A percentile compares a stretch with the other conserved stretches of the same genome.
These are phyloP conservation scores for Massariosphaeria phaeospora DNA, from an alignment of 495 filamentous ascomycete species.

Conservation along the genomic window DNA sequence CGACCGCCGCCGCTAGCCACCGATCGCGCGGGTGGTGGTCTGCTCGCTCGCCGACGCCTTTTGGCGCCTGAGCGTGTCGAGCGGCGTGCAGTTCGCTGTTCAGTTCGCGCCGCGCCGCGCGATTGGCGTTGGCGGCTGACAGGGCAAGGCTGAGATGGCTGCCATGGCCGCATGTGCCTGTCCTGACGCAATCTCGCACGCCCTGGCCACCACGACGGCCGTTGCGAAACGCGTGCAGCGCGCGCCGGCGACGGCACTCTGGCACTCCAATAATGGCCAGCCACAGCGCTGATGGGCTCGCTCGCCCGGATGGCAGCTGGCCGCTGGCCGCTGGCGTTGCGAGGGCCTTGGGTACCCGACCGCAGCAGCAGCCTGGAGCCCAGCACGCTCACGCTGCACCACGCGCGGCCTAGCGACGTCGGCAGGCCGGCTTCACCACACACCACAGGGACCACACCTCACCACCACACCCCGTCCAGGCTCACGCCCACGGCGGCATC, in stretches of 20 bases:
- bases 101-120: slow-evolving; percentile 11
- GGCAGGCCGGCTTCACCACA: no score
- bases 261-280: no score
- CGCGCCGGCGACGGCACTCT: no score
- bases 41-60: slow-evolving; percentile 5
- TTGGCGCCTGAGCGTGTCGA: slow-evolving; percentile 9
- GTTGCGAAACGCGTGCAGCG: slow-evolving; percentile 30
- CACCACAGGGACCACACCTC: no score
- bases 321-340: no score
- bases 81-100: slow-evolving; percentile 1
- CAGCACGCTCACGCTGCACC: no score
- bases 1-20: neutral
- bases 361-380: slow-evolving; percentile 7
- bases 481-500: slow-evolving; percentile 13
- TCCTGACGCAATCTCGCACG: slow-evolving; percentile 35
- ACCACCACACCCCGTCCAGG: neutral
- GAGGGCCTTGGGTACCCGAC: slow-evolving; percentile 9
- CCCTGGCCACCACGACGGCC: slow-evolving; percentile 31
- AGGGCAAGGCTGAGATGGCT: slow-evolving; percentile 30
- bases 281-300: slow-evolving; percentile 30
- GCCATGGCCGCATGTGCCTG: slow-evolving; percentile 30
- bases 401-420: slow-evolving; percentile 2
- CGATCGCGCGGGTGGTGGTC: neutral
- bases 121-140: slow-evolving; percentile 30
- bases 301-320: slow-evolving; percentile 28